These are phyloP conservation scores for Quercus lobata DNA, from an alignment of 331 rosid genomes.

Conservation along the genomic window DNA sequence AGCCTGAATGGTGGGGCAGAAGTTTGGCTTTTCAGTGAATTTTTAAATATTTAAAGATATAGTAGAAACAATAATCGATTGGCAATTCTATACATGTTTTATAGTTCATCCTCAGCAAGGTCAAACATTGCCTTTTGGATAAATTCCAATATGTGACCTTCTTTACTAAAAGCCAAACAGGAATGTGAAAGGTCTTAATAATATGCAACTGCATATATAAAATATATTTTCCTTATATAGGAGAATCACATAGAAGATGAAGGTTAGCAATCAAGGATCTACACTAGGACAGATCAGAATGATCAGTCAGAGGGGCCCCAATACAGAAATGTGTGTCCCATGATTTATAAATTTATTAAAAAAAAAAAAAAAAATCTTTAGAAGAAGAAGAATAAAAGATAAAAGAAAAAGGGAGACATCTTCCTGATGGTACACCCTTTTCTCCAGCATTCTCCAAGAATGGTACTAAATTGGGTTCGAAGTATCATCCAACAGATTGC, in stretches of 20 bases:
- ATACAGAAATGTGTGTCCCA: not conserved
- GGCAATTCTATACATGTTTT: not conserved
- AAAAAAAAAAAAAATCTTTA: not conserved
- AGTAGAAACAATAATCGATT: not conserved
- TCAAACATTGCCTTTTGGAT: conserved; percentile 25
- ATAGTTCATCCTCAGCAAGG: not conserved
- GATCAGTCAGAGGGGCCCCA: conserved; percentile 1
- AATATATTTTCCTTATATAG: not conserved
- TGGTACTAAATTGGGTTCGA: conserved; percentile 6
- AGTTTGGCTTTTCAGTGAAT: conserved; percentile 9
- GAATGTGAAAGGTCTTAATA: conserved; percentile 5
- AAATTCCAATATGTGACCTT: conserved; percentile 17
- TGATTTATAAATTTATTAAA: not conserved
- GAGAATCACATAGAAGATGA: conserved; percentile 2
- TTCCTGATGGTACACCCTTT: not conserved
- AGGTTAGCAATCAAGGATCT: conserved; percentile 5
- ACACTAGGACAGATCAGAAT: conserved; percentile 8
- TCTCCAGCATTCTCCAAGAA: not conserved
- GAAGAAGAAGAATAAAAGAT: not conserved
- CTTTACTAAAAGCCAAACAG: conserved; percentile 15
- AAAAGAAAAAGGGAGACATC: not conserved
- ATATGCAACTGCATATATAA: not conserved
- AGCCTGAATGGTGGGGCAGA: conserved; percentile 18
- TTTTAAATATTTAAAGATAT: not conserved
- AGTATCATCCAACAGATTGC: not conserved